phyloP scores from a whole-genome alignment of 345 rosid genomes.

The Balakata baccata region DNA sequence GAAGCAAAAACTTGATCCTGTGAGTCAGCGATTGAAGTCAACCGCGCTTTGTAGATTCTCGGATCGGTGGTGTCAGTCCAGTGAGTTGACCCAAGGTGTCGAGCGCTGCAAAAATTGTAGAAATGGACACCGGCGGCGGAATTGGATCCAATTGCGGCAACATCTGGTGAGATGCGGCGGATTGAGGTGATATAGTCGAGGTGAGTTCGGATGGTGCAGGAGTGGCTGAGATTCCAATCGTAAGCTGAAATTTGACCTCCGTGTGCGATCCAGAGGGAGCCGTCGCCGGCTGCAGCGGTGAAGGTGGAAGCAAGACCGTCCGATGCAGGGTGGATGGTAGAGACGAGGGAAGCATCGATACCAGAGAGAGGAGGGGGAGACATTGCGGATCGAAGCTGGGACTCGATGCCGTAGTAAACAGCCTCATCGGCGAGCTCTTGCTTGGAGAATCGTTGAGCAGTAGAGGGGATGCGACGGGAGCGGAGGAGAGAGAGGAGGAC shows the following conservation, averaged over 20 bases:
- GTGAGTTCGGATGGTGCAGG: constrained; percentile 74
- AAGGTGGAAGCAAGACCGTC: constrained; percentile 67
- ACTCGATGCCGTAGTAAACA: constrained; percentile 74
- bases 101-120: constrained; percentile 59
- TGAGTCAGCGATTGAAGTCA: constrained; percentile 61
- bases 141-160: constrained; percentile 69
- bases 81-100: constrained; percentile 59
- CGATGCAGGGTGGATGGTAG: constrained; percentile 61
- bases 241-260: constrained; percentile 86
- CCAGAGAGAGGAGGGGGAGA: constrained; percentile 64
- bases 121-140: constrained; percentile 71
- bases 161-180: constrained; percentile 54
- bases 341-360: constrained; percentile 63
- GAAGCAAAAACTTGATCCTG: constrained; percentile 56
- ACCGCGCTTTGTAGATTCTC: constrained; percentile 70
- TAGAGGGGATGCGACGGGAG: constrained; percentile 61
- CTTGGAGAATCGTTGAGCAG: constrained; percentile 55
- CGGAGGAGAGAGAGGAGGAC: constrained; percentile 79
- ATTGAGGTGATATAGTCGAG: constrained; percentile 64
- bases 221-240: constrained; percentile 63
- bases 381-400: constrained; percentile 55
- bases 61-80: constrained; percentile 87
- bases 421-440: constrained; percentile 93
- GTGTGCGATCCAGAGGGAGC: constrained; percentile 82
- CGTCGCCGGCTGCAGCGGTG: constrained; percentile 57